Conservation (phyloP, 495 filamentous ascomycete species). For the Neurospora tetrasperma region DNA sequence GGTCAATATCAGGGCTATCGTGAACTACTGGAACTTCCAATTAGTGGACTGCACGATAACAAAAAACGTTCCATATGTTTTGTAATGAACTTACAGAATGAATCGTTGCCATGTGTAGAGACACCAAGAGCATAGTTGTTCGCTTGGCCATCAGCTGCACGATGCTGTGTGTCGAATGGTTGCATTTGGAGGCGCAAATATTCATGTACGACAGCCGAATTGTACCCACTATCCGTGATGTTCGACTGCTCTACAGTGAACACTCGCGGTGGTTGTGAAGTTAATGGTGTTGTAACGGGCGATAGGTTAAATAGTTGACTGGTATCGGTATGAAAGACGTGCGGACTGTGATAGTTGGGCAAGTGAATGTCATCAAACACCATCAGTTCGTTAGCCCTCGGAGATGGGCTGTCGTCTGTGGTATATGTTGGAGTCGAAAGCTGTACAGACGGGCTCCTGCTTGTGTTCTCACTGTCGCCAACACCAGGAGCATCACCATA, state of each 20-base stretch:
- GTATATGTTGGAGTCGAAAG: background rate
- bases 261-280: background rate
- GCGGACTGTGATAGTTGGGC: background rate
- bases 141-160: background rate
- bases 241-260: background rate
- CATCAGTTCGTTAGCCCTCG: background rate
- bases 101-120: background rate
- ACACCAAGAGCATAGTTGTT: background rate
- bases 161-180: background rate
- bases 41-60: background rate
- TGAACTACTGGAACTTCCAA: background rate
- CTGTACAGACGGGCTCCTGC: background rate
- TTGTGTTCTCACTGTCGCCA: background rate
- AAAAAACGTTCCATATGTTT: no score
- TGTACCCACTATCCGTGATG: background rate
- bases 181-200: background rate
- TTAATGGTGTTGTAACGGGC: background rate
- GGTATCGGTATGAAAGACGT: background rate
- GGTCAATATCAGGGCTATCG: background rate
- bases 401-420: background rate
- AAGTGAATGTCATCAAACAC: background rate
- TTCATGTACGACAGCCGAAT: background rate
- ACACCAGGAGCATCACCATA: background rate
- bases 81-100: background rate
- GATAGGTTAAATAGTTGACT: background rate